phyloP scores from a whole-genome alignment of 169 alveolate genomes.

The Plasmodium sp. region DNA sequence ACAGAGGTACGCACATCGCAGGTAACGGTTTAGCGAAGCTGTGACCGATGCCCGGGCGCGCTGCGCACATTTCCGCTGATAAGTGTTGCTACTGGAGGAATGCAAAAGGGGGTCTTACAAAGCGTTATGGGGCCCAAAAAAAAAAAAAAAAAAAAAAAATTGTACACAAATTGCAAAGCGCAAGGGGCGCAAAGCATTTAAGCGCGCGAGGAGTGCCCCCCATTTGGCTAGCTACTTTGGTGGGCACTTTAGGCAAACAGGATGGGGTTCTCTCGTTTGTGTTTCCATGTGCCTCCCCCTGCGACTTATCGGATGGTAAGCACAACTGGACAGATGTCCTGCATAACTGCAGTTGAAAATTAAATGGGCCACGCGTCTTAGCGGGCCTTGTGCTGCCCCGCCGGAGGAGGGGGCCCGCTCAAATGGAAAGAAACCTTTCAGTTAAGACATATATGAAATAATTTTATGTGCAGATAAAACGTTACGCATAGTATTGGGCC shows the following conservation, averaged over 20 bases:
- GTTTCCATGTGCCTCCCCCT: neutral
- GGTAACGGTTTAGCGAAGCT: neutral
- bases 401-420: neutral
- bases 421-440: neutral
- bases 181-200: neutral
- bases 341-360: neutral
- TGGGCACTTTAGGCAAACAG: neutral
- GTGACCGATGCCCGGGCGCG: neutral
- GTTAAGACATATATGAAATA: neutral
- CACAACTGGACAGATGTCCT: neutral
- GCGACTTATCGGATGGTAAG: neutral
- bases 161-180: neutral
- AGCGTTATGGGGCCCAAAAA: neutral
- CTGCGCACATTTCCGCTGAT: neutral
- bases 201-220: neutral
- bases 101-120: neutral
- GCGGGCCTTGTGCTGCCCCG: neutral
- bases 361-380: neutral
- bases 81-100: neutral
- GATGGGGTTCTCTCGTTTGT: neutral
- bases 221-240: neutral
- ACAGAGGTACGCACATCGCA: neutral
- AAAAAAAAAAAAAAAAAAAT: neutral
- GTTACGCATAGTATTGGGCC: constrained; percentile 16
- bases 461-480: neutral